Percentiles rank a stretch among this genome's conserved stretches.
Conservation (phyloP, 208 protist genomes). For the Balamuthia mandrillaris region DNA sequence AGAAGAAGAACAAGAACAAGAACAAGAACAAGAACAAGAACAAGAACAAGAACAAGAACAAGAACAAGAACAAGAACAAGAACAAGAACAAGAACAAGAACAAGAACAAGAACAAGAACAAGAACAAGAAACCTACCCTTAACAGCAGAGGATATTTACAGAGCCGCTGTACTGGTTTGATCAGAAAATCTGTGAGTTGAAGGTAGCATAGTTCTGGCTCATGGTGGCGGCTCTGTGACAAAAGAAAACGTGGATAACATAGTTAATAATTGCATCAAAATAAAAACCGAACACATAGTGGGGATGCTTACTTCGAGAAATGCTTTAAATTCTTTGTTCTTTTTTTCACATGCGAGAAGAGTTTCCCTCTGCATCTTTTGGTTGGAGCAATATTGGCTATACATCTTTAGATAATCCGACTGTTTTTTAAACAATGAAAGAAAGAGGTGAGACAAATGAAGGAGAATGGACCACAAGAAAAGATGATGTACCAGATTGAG, state of each 20-base stretch:
- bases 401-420: constrained; percentile 37
- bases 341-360: not conserved
- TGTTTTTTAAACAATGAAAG: no score
- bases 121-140: not conserved
- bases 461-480: no score
- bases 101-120: not conserved
- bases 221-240: not conserved
- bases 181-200: not conserved
- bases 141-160: constrained; percentile 39
- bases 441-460: no score
- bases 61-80: no score
- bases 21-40: not conserved
- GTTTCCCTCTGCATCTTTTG: not conserved
- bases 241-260: not conserved
- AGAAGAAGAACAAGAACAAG: no score
- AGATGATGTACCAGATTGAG: not conserved
- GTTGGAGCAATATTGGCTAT: constrained; percentile 29
- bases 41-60: not conserved
- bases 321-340: not conserved
- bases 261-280: not conserved
- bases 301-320: not conserved
- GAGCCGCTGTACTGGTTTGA: constrained; percentile 32
- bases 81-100: no score
- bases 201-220: constrained; percentile 7
- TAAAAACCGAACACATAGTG: not conserved